Evolutionary conservation across 2,329 filamentous ascomycete species (phyloP), one percentile per base, ranked within the genome.

Genomic region (Alternaria ethzedia): DNA sequence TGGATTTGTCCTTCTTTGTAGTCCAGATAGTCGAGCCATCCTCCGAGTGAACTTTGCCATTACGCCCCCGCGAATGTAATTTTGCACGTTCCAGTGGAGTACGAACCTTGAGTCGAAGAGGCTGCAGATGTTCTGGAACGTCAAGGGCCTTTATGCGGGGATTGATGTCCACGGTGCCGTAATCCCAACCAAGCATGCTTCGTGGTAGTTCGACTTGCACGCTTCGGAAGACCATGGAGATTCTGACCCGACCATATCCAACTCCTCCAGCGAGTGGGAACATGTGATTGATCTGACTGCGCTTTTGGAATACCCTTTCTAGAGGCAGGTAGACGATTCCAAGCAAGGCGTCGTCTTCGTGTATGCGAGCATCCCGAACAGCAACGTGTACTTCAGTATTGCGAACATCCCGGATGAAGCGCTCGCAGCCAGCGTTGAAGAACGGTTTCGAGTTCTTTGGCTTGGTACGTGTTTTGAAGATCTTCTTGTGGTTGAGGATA

Each of bases 381-480:
- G 86, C 84, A 28, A 94, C 81, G 67, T 91, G 89, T 30, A 93
- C 83, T 74, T 93, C 90, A 2, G 89, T 86, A 12, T 85, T 87
- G 15, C 82, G 83, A 86, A 90, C 92, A 74, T 93, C 88, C 12
- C 87, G 83, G 43, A 93, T 84, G 66, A 92, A 92, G 6, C 89
- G 86, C 75, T 94, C 91, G 2, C 88, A 91, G 6, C 89, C 89
- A 3, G 91, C 91, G 67, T 93, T 93, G 83, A 91, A 93, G 78
- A 93, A 93, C 0, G 91, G 91, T 70, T 92, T 92, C 0, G 88
- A 86, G 65, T 92, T 93, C 80, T 92, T 92, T 1, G 91, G 91
- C 78, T 94, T 93, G 0, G 91, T 92, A 15, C 91, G 83, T 2
- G 91, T 92, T 70, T 86, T 89, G 80, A 90, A 94, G 12, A 86